A percentile compares a stretch with the other conserved stretches of the same genome.
Conservation (phyloP, 2,329 filamentous ascomycete genomes). For the Penicillium sclerotigenum region DNA sequence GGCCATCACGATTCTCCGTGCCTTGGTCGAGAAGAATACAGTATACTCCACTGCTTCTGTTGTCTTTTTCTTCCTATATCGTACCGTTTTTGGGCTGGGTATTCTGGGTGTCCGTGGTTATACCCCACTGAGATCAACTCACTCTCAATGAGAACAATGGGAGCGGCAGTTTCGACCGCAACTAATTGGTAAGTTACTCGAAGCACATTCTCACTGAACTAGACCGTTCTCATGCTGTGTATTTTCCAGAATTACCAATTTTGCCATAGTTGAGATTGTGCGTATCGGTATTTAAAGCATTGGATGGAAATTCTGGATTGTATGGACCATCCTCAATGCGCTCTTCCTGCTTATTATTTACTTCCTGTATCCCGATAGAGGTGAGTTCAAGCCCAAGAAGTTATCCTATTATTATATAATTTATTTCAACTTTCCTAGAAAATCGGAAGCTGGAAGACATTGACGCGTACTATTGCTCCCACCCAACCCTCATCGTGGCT, state of each 20-base stretch:
- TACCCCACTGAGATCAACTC: conserved; percentile 45
- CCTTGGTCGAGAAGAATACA: not conserved
- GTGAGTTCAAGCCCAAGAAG: too few species aligned
- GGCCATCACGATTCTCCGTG: conserved; percentile 46
- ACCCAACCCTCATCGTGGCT: conserved; percentile 45
- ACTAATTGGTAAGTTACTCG: conserved; percentile 30
- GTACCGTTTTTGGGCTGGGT: conserved; percentile 8
- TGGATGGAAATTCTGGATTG: conserved; percentile 13
- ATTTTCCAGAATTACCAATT: conserved; percentile 13
- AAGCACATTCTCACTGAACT: too few species aligned
- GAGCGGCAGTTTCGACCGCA: conserved; percentile 37
- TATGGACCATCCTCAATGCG: not conserved
- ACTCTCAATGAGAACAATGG: conserved; percentile 42
- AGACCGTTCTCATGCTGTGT: not conserved
- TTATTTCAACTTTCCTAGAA: too few species aligned
- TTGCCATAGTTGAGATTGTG: conserved; percentile 13
- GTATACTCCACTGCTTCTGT: not conserved
- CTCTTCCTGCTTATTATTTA: not conserved
- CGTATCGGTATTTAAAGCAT: conserved; percentile 15
- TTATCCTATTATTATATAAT: too few species aligned
- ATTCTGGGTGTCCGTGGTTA: conserved; percentile 39
- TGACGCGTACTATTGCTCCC: conserved; percentile 34
- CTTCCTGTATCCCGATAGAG: conserved; percentile 14
- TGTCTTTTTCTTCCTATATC: conserved; percentile 32
- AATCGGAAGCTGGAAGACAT: conserved; percentile 29